Evolutionary conservation across 495 filamentous ascomycete species (phyloP).

Genomic region (Penicillium soppii): DNA sequence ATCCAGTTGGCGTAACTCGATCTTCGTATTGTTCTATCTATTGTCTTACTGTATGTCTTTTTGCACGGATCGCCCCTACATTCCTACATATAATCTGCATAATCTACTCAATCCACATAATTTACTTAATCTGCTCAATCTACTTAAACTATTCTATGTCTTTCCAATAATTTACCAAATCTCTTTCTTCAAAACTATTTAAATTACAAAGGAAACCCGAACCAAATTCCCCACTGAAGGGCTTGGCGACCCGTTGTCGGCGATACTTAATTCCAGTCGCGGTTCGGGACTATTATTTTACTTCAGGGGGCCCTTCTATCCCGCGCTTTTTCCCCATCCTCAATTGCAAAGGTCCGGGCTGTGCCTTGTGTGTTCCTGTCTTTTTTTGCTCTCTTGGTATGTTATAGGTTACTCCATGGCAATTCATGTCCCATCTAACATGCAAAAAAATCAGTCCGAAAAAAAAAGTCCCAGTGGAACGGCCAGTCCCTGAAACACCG

Average conservation of each 20-base stretch:
- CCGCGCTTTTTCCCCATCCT: slow-evolving; percentile 17
- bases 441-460: slow-evolving; percentile 1
- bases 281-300: slow-evolving; percentile 30
- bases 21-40: neutral
- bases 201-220: neutral
- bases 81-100: neutral
- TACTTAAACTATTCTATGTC: too few relatives aligned
- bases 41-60: neutral
- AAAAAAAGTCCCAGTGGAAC: slow-evolving; percentile 10
- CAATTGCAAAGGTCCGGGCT: slow-evolving; percentile 11
- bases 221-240: slow-evolving; percentile 8
- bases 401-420: neutral
- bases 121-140: too few relatives aligned
- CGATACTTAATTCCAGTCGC: slow-evolving; percentile 35
- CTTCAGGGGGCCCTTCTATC: slow-evolving; percentile 26
- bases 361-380: slow-evolving; percentile 5
- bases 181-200: neutral
- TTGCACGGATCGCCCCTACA: too few relatives aligned
- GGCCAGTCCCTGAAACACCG: slow-evolving; percentile 15
- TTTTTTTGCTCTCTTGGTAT: slow-evolving; percentile 3
- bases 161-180: neutral
- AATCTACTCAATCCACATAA: too few relatives aligned
- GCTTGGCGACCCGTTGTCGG: slow-evolving; percentile 30
- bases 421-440: neutral
- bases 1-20: neutral